Percentiles rank a stretch among this genome's conserved stretches.
These are phyloP conservation scores for Begonia peltatifolia DNA, from an alignment of 306 rosid species.

Conservation along the genomic window DNA sequence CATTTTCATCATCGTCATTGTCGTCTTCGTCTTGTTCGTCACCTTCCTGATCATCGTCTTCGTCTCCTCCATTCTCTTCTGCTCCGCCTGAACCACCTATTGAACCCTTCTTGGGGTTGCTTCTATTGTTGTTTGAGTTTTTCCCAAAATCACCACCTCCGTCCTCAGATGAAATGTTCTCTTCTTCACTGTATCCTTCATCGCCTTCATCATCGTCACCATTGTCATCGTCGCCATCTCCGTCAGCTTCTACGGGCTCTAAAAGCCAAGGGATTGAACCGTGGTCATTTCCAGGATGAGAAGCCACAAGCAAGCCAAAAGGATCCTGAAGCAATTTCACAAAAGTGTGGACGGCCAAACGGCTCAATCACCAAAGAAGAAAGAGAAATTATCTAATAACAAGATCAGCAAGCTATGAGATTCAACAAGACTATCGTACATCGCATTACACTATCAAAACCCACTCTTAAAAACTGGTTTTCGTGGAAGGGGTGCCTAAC, in stretches of 20 bases:
- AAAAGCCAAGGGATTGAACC: slow-evolving; percentile 17
- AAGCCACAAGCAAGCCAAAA: slow-evolving; percentile 12
- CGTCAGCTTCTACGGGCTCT: slow-evolving; percentile 41
- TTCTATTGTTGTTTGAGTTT: slow-evolving; percentile 40
- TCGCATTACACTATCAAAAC: too few species aligned
- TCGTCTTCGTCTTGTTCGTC: slow-evolving; percentile 19
- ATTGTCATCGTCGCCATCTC: slow-evolving; percentile 15
- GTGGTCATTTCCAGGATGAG: slow-evolving; percentile 22
- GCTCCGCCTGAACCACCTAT: slow-evolving; percentile 51
- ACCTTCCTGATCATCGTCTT: slow-evolving; percentile 30
- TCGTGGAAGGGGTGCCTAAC: too few species aligned
- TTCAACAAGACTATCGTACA: too few species aligned
- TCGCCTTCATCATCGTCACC: slow-evolving; percentile 36
- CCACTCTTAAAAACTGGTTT: too few species aligned
- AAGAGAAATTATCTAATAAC: not conserved
- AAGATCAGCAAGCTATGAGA: not conserved
- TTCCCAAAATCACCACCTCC: slow-evolving; percentile 43
- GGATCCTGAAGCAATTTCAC: slow-evolving; percentile 32
- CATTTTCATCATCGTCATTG: slow-evolving; percentile 31
- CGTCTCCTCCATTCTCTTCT: slow-evolving; percentile 54
- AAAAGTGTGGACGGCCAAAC: not conserved
- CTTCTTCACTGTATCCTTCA: slow-evolving; percentile 47
- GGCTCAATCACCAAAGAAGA: slow-evolving; percentile 1
- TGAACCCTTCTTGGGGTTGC: slow-evolving; percentile 54
- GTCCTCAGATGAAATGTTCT: slow-evolving; percentile 70